Evolutionary conservation across 768 basidiomycete genomes (phyloP).

Genomic region (Daedaleopsis nitida): DNA sequence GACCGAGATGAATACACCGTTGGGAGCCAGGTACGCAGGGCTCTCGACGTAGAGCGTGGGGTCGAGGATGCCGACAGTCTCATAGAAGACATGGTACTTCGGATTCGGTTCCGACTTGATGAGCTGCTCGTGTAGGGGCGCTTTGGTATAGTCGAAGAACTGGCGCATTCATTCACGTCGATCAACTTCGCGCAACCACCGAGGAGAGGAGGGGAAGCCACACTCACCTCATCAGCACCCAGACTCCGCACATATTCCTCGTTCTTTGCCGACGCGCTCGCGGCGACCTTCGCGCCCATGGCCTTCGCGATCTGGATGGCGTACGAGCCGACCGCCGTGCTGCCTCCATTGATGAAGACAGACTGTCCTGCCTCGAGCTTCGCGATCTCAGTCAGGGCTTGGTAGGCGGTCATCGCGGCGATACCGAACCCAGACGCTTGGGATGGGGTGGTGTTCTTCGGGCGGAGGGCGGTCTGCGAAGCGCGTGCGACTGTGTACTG

Average conservation of each 20-base stretch:
- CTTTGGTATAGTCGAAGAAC: constrained; percentile 66
- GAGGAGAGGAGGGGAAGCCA: background rate
- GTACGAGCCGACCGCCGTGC: constrained; percentile 65
- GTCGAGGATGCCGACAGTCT: constrained; percentile 55
- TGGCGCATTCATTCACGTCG: background rate
- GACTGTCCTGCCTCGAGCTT: constrained; percentile 58
- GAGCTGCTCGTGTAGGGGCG: constrained; percentile 51
- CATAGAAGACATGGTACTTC: constrained; percentile 60
- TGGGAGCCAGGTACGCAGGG: constrained; percentile 53
- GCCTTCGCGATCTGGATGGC: constrained; percentile 77
- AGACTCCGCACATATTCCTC: constrained; percentile 54
- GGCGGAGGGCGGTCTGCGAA: constrained; percentile 43
- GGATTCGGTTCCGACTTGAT: constrained; percentile 44
- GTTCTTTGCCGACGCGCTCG: constrained; percentile 62
- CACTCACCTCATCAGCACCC: constrained; percentile 66
- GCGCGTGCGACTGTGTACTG: constrained; percentile 57
- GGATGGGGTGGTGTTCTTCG: constrained; percentile 49
- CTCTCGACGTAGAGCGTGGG: constrained; percentile 51
- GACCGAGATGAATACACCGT: constrained; percentile 54
- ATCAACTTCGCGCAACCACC: background rate
- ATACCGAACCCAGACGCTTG: constrained; percentile 65
- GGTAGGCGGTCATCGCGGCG: constrained; percentile 60
- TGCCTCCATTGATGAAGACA: constrained; percentile 73
- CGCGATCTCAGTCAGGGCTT: constrained; percentile 49
- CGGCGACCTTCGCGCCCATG: constrained; percentile 56